Evolutionary conservation across 2,329 filamentous ascomycete genomes (phyloP).

Genomic region (Nothopassalora personata): DNA sequence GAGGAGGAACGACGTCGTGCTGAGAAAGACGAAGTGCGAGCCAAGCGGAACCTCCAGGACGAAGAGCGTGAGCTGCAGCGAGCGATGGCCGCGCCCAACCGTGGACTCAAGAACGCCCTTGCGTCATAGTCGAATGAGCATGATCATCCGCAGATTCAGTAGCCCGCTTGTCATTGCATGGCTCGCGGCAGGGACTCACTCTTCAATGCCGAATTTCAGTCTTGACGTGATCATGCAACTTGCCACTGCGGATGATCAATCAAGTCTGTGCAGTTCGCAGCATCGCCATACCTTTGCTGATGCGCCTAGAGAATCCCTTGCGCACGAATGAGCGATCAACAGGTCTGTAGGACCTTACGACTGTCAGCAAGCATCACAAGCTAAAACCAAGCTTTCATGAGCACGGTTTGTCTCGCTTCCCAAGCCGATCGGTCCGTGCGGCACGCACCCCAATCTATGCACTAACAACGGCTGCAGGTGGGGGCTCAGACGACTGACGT

Average conservation of each 20-base stretch:
- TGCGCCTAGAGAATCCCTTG: too few species aligned
- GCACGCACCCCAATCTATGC: background rate
- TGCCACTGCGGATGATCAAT: background rate
- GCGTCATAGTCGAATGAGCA: background rate
- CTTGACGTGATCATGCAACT: too few species aligned
- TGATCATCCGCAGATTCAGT: background rate
- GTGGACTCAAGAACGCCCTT: background rate
- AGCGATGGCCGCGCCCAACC: slow-evolving; percentile 15
- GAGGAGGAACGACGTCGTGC: slow-evolving; percentile 16
- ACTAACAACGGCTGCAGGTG: background rate
- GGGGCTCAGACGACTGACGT: background rate
- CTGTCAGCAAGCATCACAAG: background rate
- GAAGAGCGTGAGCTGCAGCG: slow-evolving; percentile 20
- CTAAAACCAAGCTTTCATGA: background rate
- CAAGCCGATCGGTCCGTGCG: slow-evolving; percentile 1
- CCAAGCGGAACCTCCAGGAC: slow-evolving; percentile 16
- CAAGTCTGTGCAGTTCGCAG: background rate
- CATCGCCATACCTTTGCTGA: too few species aligned
- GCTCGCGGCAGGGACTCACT: too few species aligned
- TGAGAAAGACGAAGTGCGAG: slow-evolving; percentile 18
- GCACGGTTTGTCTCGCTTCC: background rate
- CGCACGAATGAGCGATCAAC: too few species aligned
- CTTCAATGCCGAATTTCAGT: too few species aligned
- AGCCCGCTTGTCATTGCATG: too few species aligned
- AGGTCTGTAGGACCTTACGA: too few species aligned